phyloP scores from a whole-genome alignment of 2,329 filamentous ascomycete genomes.

The Fusarium sororula region DNA sequence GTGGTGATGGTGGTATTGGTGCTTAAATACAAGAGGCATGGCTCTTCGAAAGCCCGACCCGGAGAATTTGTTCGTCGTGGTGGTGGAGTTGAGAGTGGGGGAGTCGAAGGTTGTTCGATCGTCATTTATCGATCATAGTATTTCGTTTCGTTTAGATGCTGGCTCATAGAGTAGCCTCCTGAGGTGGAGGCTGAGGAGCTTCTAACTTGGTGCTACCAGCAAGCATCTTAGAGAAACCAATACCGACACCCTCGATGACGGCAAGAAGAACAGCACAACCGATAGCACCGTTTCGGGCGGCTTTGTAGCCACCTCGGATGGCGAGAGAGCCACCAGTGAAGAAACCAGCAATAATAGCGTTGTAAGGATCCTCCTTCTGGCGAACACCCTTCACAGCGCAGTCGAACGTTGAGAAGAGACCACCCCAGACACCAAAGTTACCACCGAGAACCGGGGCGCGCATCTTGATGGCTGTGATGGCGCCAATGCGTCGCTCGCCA shows the following conservation, averaged over 20 bases:
- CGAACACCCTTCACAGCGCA: slow-evolving; percentile 94
- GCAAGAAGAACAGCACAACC: slow-evolving; percentile 93
- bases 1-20: slow-evolving; percentile 25
- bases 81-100: slow-evolving; percentile 42
- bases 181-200: slow-evolving; percentile 52
- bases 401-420: slow-evolving; percentile 94
- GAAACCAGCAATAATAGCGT: slow-evolving; percentile 97
- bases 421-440: slow-evolving; percentile 98
- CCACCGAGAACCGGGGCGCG: slow-evolving; percentile 94
- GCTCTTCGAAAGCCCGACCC: slow-evolving; percentile 5
- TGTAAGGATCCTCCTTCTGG: slow-evolving; percentile 98
- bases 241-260: slow-evolving; percentile 97
- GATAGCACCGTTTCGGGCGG: slow-evolving; percentile 93
- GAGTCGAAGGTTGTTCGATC: slow-evolving; percentile 21
- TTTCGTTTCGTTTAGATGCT: slow-evolving; percentile 17
- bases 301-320: slow-evolving; percentile 89
- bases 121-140: slow-evolving; percentile 14
- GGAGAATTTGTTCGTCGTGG: slow-evolving; percentile 16
- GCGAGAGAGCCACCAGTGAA: slow-evolving; percentile 94
- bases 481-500: slow-evolving; percentile 94
- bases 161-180: slow-evolving; percentile 42
- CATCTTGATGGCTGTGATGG: slow-evolving; percentile 96
- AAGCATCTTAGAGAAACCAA: slow-evolving; percentile 95
- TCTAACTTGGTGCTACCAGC: slow-evolving; percentile 88
- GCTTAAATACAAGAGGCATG: slow-evolving; percentile 33